phyloP scores from a whole-genome alignment of 495 filamentous ascomycete genomes.

The Talaromyces liani region DNA sequence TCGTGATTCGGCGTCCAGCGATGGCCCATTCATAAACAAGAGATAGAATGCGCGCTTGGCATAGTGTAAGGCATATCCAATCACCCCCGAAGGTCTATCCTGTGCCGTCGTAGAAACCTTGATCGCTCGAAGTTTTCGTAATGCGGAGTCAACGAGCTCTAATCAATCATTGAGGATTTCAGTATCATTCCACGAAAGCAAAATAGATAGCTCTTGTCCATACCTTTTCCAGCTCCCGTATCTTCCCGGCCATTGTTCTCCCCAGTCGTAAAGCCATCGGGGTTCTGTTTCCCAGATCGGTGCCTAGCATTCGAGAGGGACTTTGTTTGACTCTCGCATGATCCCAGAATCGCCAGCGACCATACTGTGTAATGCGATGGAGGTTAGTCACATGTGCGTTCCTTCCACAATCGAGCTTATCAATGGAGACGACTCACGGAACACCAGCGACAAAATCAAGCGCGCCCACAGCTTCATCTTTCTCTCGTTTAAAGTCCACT shows the following conservation, averaged over 20 bases:
- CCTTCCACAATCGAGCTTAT: not conserved
- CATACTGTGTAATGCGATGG: slow-evolving; percentile 21
- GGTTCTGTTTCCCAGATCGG: slow-evolving; percentile 12
- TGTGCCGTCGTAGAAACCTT: slow-evolving; percentile 19
- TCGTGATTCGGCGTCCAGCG: slow-evolving; percentile 14
- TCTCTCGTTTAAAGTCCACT: not conserved
- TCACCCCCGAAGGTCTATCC: slow-evolving; percentile 36
- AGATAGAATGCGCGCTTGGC: slow-evolving; percentile 39
- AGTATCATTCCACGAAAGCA: not conserved
- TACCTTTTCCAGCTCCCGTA: slow-evolving; percentile 25
- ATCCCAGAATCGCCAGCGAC: slow-evolving; percentile 26
- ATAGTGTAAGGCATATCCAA: slow-evolving; percentile 41
- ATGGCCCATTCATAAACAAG: slow-evolving; percentile 44
- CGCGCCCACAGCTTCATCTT: slow-evolving; percentile 32
- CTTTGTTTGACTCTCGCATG: slow-evolving; percentile 15
- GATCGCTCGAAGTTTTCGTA: slow-evolving; percentile 25
- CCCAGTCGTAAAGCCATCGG: slow-evolving; percentile 12
- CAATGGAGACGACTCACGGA: slow-evolving; percentile 22
- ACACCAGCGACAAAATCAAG: slow-evolving; percentile 30
- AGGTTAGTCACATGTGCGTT: not conserved
- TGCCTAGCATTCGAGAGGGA: slow-evolving; percentile 15
- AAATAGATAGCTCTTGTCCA: slow-evolving; percentile 9
- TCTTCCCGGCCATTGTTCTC: slow-evolving; percentile 14
- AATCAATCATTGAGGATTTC: not conserved
- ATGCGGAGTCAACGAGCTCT: slow-evolving; percentile 32